phyloP scores from a whole-genome alignment of 2,329 filamentous ascomycete genomes.

The Ceratocystis papillata region DNA sequence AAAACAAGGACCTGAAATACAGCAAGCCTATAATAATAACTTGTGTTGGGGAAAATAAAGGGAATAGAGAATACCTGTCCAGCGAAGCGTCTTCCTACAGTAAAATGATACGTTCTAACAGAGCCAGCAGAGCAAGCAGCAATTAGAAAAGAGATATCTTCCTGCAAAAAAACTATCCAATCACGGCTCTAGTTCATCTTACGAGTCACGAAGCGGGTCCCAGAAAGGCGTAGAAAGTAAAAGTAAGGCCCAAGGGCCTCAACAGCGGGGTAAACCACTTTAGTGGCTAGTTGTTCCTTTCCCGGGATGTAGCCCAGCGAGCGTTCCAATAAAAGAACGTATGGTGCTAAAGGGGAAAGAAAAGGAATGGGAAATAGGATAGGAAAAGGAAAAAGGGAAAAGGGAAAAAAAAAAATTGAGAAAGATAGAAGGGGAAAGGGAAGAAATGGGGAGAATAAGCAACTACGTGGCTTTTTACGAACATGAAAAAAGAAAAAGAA shows the following conservation, averaged over 20 bases:
- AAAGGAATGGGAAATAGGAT: background rate
- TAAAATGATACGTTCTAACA: too few relatives aligned
- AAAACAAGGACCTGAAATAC: too few relatives aligned
- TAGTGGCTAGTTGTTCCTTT: slow-evolving; percentile 18
- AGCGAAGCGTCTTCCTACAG: too few relatives aligned
- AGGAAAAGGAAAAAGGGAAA: background rate
- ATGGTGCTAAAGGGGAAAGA: background rate
- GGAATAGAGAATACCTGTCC: too few relatives aligned
- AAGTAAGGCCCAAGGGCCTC: slow-evolving; percentile 8
- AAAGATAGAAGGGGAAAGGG: background rate
- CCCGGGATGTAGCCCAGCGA: slow-evolving; percentile 16
- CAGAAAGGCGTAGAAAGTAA: slow-evolving; percentile 9
- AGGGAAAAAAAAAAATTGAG: background rate
- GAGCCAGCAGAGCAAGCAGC: too few relatives aligned
- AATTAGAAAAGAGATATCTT: too few relatives aligned
- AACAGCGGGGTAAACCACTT: slow-evolving; percentile 22
- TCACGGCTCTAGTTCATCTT: background rate
- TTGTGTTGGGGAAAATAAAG: too few relatives aligned
- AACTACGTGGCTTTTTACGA: background rate
- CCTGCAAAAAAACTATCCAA: background rate
- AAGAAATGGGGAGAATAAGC: background rate
- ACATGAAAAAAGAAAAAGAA: too few relatives aligned
- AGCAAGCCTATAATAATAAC: too few relatives aligned
- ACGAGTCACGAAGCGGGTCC: slow-evolving; percentile 20
- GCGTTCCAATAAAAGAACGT: background rate